Evolutionary conservation across 768 basidiomycete species (phyloP), one percentile per base, ranked within the genome.

Genomic region (Phylloporus sp.): DNA sequence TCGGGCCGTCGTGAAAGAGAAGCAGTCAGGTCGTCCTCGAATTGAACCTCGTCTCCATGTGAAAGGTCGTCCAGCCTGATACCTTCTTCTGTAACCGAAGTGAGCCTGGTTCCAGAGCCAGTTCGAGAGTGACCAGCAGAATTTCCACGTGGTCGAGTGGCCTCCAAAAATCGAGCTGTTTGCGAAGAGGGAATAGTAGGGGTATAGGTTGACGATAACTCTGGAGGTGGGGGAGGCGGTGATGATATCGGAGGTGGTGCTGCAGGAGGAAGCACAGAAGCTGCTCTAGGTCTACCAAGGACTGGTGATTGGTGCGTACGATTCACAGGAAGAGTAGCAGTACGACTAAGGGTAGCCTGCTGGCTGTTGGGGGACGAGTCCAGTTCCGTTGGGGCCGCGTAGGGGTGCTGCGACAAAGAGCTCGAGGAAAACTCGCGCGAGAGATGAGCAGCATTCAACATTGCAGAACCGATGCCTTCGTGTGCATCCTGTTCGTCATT

Each of bases 221-320:
- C 63, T 21, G 83, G 80, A 37, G 66, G 64, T 1, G 84, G 79
- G 0, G 79, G 81, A 0, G 85, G 85, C 11, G 80, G 69, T 4
- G 80, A 74, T 38, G 73, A 70, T 15, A 72, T 69, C 24, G 86
- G 86, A 14, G 82, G 84, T 3, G 86, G 86, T 0, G 71, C 75
- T 34, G 79, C 74, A 10, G 83, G 83, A 6, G 83, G 82, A 29
- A 87, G 75, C 9, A 71, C 73, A 45, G 86, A 81, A 33, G 72
- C 64, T 46, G 83, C 75, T 46, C 77, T 67, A 29, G 82, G 73
- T 49, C 80, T 73, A 32, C 68, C 62, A 14, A 60, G 54, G 20
- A 54, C 39, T 9, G 56, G 35, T 18, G 58, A 35, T 35, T 60
- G 58, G 36, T 58, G 58, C 23, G 56, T 48, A n/a, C 64, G 64